phyloP scores from a whole-genome alignment of 1,284 basidiomycete genomes.

The Cryptococcus jaspeensis region DNA sequence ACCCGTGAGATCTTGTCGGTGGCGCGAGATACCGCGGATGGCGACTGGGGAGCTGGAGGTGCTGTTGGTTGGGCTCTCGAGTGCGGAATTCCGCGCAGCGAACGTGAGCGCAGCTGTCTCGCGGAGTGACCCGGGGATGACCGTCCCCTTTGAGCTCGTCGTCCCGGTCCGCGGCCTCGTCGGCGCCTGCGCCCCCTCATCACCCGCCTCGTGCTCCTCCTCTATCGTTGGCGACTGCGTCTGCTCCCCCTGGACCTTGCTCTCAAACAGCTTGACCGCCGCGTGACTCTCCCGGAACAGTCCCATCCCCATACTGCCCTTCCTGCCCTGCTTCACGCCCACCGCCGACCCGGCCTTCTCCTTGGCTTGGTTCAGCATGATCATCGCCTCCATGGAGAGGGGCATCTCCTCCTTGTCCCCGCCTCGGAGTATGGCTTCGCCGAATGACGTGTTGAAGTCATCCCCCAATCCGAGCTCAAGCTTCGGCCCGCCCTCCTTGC shows the following conservation, averaged over 20 bases:
- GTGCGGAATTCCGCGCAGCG: no score
- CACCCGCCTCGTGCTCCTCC: constrained; percentile 4
- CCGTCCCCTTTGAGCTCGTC: constrained; percentile 1
- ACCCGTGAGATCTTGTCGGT: constrained; percentile 2
- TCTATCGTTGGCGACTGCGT: background rate
- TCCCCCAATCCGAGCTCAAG: constrained; percentile 46
- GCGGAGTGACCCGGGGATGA: background rate
- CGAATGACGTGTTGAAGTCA: constrained; percentile 44
- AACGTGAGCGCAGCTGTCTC: no score
- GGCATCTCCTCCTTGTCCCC: constrained; percentile 41
- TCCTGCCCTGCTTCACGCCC: constrained; percentile 46
- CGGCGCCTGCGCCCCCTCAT: constrained; percentile 8
- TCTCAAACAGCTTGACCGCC: constrained; percentile 3
- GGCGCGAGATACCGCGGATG: constrained; percentile 8
- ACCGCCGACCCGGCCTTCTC: constrained; percentile 32
- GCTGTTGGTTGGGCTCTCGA: background rate
- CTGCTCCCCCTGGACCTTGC: constrained; percentile 5
- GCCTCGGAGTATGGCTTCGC: constrained; percentile 45
- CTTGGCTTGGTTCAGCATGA: constrained; percentile 46
- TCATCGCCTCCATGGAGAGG: constrained; percentile 42
- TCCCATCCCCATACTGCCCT: constrained; percentile 53
- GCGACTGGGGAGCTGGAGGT: constrained; percentile 10
- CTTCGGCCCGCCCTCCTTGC: constrained; percentile 16
- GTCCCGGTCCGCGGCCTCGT: constrained; percentile 12
- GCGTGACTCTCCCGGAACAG: constrained; percentile 48